Evolutionary conservation across 2,329 filamentous ascomycete genomes (phyloP).

Genomic region (Zymoseptoria crescenta): DNA sequence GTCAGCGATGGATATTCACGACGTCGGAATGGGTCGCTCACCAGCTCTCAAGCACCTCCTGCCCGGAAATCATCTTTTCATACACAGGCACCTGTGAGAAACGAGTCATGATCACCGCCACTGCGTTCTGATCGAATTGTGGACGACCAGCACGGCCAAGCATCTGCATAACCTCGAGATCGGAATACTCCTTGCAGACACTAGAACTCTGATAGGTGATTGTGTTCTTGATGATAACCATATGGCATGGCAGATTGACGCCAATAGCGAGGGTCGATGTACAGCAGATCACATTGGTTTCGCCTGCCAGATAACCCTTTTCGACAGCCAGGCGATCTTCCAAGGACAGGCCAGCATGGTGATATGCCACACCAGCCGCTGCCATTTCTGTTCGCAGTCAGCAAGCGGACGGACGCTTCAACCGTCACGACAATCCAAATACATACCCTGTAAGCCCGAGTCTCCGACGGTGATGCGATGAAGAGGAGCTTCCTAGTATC

Average conservation of each 20-base stretch:
- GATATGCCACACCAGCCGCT: slow-evolving; percentile 63
- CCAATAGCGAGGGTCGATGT: slow-evolving; percentile 80
- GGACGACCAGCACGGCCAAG: slow-evolving; percentile 74
- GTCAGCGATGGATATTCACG: slow-evolving; percentile 1
- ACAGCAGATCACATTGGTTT: slow-evolving; percentile 76
- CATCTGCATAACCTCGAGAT: slow-evolving; percentile 87
- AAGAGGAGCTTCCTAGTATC: slow-evolving; percentile 56
- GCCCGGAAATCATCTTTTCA: slow-evolving; percentile 64
- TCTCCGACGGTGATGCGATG: slow-evolving; percentile 47
- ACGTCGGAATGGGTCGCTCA: slow-evolving; percentile 15
- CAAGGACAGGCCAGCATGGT: slow-evolving; percentile 66
- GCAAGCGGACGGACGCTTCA: not conserved
- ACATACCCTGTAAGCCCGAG: slow-evolving; percentile 51
- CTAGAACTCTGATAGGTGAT: slow-evolving; percentile 49
- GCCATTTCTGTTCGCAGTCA: slow-evolving; percentile 36
- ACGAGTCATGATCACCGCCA: slow-evolving; percentile 72
- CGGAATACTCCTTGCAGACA: slow-evolving; percentile 60
- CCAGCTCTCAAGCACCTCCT: slow-evolving; percentile 68
- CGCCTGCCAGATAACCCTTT: slow-evolving; percentile 57
- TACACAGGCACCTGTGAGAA: slow-evolving; percentile 58
- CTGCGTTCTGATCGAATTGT: slow-evolving; percentile 69
- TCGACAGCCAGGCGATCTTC: slow-evolving; percentile 61
- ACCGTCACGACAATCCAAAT: not conserved
- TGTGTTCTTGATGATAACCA: slow-evolving; percentile 73
- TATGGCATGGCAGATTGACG: slow-evolving; percentile 59